A percentile compares a stretch with the other conserved stretches of the same genome.
phyloP scores from a whole-genome alignment of 108 stramenopile genomes.

The Cyclotella choctawhatcheeana region DNA sequence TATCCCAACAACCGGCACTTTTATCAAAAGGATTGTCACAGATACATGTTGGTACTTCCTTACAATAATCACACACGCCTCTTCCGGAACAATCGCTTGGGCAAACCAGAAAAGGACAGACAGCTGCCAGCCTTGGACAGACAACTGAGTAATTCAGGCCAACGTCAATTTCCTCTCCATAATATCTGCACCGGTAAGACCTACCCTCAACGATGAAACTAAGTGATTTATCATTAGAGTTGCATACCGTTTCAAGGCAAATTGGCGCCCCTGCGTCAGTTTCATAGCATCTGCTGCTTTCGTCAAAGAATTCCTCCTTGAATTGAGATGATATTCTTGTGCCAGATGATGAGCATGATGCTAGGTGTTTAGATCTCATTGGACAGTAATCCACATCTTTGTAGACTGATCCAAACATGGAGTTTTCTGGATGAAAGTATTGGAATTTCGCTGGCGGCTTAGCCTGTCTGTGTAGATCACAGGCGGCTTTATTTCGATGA shows the following conservation, averaged over 20 bases:
- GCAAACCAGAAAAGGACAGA: constrained; percentile 48
- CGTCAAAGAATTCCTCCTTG: constrained; percentile 37
- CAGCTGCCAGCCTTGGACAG: constrained; percentile 41
- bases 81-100: constrained; percentile 50
- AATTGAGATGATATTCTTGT: constrained; percentile 13
- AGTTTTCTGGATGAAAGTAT: constrained; percentile 29
- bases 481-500: constrained; percentile 35
- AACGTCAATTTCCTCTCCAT: constrained; percentile 35
- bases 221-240: constrained; percentile 34
- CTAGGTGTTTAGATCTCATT: constrained; percentile 41
- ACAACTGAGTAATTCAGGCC: constrained; percentile 36
- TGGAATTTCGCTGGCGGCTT: constrained; percentile 27
- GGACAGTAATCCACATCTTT: constrained; percentile 39
- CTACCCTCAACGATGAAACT: constrained; percentile 39
- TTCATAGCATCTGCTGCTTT: constrained; percentile 46
- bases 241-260: constrained; percentile 44
- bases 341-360: constrained; percentile 39
- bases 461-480: constrained; percentile 29
- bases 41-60: constrained; percentile 35
- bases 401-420: constrained; percentile 38
- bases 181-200: constrained; percentile 21
- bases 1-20: constrained; percentile 37
- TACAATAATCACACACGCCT: constrained; percentile 47
- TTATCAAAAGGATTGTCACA: constrained; percentile 42
- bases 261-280: constrained; percentile 27